Percentiles rank a stretch among this genome's conserved stretches.
Conservation (phyloP, 2,329 filamentous ascomycete genomes). For the Colletotrichum lupini region DNA sequence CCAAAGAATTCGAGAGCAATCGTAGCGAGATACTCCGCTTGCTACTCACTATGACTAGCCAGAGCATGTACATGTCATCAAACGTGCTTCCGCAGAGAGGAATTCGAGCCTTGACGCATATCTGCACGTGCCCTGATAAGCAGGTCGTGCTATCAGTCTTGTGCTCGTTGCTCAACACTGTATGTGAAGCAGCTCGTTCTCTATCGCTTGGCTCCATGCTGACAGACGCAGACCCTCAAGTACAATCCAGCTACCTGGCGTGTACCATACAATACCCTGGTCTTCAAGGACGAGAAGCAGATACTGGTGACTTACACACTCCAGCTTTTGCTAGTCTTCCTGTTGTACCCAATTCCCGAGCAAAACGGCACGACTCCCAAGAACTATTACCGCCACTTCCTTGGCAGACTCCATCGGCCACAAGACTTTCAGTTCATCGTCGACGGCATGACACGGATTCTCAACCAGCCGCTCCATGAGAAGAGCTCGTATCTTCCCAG, state of each 20-base stretch:
- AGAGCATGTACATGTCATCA: constrained; percentile 92
- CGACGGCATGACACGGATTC: constrained; percentile 90
- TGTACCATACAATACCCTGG: constrained; percentile 91
- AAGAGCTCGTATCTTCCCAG: constrained; percentile 90
- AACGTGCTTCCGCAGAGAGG: constrained; percentile 84
- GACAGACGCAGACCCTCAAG: constrained; percentile 78
- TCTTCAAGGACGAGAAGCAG: constrained; percentile 91
- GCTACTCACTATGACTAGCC: constrained; percentile 85
- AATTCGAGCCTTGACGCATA: constrained; percentile 86
- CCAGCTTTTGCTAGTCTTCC: constrained; percentile 85
- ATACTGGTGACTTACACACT: constrained; percentile 91
- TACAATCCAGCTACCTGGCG: constrained; percentile 96
- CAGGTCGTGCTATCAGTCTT: constrained; percentile 89
- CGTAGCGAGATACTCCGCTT: constrained; percentile 89
- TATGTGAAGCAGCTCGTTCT: constrained; percentile 55
- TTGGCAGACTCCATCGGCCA: constrained; percentile 88
- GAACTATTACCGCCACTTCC: constrained; percentile 94
- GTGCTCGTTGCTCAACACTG: constrained; percentile 94
- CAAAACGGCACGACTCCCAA: constrained; percentile 74
- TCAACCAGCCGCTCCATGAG: constrained; percentile 92
- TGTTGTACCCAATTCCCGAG: constrained; percentile 91
- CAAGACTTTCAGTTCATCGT: constrained; percentile 98
- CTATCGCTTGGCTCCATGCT: background rate
- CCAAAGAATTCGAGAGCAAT: constrained; percentile 92
- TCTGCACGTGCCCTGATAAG: constrained; percentile 89